Evolutionary conservation across 2,329 filamentous ascomycete genomes (phyloP), one percentile per base, ranked within the genome.

Genomic region (Tetracladium maxilliforme): DNA sequence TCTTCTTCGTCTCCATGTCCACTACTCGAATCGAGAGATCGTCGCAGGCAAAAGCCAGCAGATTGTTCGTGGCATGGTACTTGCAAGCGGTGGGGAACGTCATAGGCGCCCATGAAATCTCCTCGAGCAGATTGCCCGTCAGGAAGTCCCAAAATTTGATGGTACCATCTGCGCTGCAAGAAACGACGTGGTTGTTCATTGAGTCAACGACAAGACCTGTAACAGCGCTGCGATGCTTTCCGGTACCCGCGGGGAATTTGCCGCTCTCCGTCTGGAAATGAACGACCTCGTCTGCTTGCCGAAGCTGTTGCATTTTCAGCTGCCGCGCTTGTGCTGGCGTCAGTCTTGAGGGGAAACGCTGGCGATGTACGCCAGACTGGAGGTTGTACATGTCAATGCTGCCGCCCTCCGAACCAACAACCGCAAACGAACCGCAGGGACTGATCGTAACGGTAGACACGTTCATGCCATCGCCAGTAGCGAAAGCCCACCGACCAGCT

Each of bases 131-230:
- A 22, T 70, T 66, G 6, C 87, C 90, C 0, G 79, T 82, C n/a
- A 72, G 51, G 34, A 98, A 92, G 36, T 92, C 81, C 92, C 92
- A 98, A 46, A 98, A 95, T 56, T 94, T 95, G 40, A 95, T 65
- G 48, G 78, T 92, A 16, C 90, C 90, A 48, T 98, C 90, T 10
- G 84, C 54, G 3, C 82, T 78, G 45, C 84, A 92, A 32, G 84
- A 92, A 21, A 94, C 71, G 24, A 95, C 62, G 11, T 66, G 70
- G 35, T 76, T 80, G 51, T 94, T 94, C 47, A 95, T 62, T n/a
- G 72, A 75, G 52, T 98, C 87, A 10, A 95, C 71, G 14, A 82
- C 64, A 20, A 98, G 58, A 2, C 90, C 92, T 2, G 87, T 93
- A 5, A 98, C 70, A 3, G 80, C 64, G 40, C 76, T 75, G 3